These are phyloP conservation scores for Isabelozyma gotoi DNA, from an alignment of 805 yeast genomes.

Conservation along the genomic window DNA sequence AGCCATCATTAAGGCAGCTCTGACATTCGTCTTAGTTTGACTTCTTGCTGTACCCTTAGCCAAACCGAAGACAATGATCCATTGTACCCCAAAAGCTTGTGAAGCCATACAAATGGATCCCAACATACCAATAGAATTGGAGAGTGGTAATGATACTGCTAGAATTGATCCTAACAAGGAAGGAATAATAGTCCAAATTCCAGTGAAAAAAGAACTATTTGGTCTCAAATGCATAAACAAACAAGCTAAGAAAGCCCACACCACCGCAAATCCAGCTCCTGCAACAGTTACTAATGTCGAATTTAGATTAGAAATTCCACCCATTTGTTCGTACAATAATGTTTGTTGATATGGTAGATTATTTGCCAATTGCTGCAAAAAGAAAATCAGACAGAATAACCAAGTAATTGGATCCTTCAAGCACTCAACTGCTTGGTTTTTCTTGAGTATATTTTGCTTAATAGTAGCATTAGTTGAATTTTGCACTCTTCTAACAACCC, in stretches of 20 bases:
- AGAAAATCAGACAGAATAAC: slow-evolving; percentile 28
- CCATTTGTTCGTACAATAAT: slow-evolving; percentile 45
- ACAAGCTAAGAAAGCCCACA: slow-evolving; percentile 39
- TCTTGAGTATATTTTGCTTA: slow-evolving; percentile 48
- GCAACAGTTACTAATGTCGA: slow-evolving; percentile 57
- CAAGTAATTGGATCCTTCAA: slow-evolving; percentile 39
- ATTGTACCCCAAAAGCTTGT: slow-evolving; percentile 44
- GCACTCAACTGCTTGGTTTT: slow-evolving; percentile 49
- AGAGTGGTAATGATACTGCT: slow-evolving; percentile 45
- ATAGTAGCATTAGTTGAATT: slow-evolving; percentile 26
- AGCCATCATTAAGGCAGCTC: slow-evolving; percentile 46
- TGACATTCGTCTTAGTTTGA: slow-evolving; percentile 49
- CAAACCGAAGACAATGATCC: slow-evolving; percentile 27
- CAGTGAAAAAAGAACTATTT: slow-evolving; percentile 37
- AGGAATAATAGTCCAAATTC: slow-evolving; percentile 37
- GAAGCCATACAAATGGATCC: slow-evolving; percentile 51
- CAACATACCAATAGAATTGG: slow-evolving; percentile 36
- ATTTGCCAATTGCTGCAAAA: slow-evolving; percentile 51
- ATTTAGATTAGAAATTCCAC: slow-evolving; percentile 37
- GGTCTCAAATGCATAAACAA: slow-evolving; percentile 27
- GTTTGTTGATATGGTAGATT: slow-evolving; percentile 55
- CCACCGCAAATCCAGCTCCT: slow-evolving; percentile 47
- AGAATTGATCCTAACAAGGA: slow-evolving; percentile 47
- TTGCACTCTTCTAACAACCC: slow-evolving; percentile 41
- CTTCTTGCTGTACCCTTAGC: slow-evolving; percentile 34